Conservation (phyloP, 805 yeast genomes). For the Saccharomyces jurei region DNA sequence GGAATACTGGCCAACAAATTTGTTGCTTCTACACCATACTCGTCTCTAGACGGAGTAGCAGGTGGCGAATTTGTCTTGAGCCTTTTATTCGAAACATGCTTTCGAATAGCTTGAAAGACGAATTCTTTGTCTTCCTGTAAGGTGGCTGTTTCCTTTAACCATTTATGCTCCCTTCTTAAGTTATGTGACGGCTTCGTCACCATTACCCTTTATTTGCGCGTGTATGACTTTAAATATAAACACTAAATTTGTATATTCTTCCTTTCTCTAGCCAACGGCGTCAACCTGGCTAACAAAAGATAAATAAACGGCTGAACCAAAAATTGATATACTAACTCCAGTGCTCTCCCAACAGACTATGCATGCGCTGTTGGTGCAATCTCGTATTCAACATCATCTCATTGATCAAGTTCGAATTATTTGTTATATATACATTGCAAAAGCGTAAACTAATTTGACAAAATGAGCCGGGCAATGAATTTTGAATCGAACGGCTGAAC, state of each 20-base stretch:
- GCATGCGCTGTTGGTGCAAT: neutral
- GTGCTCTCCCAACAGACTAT: neutral
- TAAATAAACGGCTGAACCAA: neutral
- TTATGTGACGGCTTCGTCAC: slow-evolving; percentile 30
- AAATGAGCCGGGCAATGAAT: neutral
- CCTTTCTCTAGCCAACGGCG: neutral
- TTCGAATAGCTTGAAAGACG: slow-evolving; percentile 12
- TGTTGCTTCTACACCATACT: neutral
- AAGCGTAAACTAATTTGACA: neutral
- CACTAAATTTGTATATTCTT: neutral
- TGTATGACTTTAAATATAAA: neutral
- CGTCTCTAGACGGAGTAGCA: neutral
- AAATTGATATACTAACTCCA: neutral
- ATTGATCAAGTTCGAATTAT: neutral
- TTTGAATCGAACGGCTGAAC: neutral
- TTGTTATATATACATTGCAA: neutral
- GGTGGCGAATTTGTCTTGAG: slow-evolving; percentile 2
- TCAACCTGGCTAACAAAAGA: neutral
- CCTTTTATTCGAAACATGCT: slow-evolving; percentile 8
- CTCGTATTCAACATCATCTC: neutral
- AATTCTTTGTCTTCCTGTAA: slow-evolving; percentile 14
- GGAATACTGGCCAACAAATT: neutral
- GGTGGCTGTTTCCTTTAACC: slow-evolving; percentile 22
- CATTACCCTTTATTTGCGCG: slow-evolving; percentile 9
- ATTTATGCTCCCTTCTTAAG: slow-evolving; percentile 27